A percentile compares a stretch with the other conserved stretches of the same genome.
These are phyloP conservation scores for Solanum dulcamara DNA, from an alignment of 257 asterid genomes.

Conservation along the genomic window DNA sequence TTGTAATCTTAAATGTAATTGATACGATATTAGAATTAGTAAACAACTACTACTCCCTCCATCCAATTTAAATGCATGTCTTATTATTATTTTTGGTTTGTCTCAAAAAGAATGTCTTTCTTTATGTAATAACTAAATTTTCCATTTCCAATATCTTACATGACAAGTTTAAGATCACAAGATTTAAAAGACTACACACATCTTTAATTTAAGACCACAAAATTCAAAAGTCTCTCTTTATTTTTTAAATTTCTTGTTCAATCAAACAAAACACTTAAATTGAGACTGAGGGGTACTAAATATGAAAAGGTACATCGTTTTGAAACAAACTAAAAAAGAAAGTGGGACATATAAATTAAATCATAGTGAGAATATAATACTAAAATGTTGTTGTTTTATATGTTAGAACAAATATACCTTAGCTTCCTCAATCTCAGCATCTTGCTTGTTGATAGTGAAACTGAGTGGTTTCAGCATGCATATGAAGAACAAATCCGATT, in stretches of 20 bases:
- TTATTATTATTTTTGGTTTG: too few relatives aligned
- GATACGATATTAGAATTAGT: not conserved
- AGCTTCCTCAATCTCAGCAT: conserved; percentile 86
- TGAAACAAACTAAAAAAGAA: not conserved
- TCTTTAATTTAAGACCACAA: not conserved
- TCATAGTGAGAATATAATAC: not conserved
- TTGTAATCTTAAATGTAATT: too few relatives aligned
- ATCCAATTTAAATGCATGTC: not conserved
- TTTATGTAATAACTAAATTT: too few relatives aligned
- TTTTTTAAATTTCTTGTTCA: too few relatives aligned
- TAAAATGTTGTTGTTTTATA: too few relatives aligned
- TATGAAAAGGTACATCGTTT: not conserved
- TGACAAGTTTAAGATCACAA: not conserved
- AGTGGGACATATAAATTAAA: not conserved
- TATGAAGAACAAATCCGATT: conserved; percentile 79
- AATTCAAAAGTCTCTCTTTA: too few relatives aligned
- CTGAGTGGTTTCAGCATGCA: conserved; percentile 83
- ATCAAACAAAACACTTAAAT: not conserved
- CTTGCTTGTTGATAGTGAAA: conserved; percentile 56
- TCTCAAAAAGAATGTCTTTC: too few relatives aligned
- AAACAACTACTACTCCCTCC: too few relatives aligned
- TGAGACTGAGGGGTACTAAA: too few relatives aligned
- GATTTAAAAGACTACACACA: too few relatives aligned
- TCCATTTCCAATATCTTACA: not conserved
- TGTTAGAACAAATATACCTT: conserved; percentile 32